A percentile compares a stretch with the other conserved stretches of the same genome.
phyloP scores from a whole-genome alignment of 495 filamentous ascomycete species.

The Hypoxylon fragiforme region DNA sequence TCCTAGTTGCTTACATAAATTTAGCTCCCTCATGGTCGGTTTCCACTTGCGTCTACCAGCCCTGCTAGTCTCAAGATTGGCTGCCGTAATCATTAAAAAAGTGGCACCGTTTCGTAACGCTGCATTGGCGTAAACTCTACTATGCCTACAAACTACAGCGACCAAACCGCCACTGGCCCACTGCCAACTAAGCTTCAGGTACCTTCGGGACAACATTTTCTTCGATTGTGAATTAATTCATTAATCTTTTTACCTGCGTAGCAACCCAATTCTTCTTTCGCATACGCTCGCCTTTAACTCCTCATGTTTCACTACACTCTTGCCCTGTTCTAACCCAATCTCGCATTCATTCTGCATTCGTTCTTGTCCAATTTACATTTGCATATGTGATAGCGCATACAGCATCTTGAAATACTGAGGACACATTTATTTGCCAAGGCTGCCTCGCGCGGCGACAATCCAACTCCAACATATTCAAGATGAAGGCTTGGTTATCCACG shows the following conservation, averaged over 20 bases:
- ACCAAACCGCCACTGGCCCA: slow-evolving; percentile 1
- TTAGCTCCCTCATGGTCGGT: too few species aligned
- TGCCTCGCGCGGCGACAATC: slow-evolving; percentile 34
- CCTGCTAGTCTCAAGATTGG: neutral
- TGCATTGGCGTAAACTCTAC: too few species aligned
- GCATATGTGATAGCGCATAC: slow-evolving; percentile 2
- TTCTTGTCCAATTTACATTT: neutral
- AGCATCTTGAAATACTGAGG: slow-evolving; percentile 13
- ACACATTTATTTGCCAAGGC: slow-evolving; percentile 32
- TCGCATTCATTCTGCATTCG: neutral
- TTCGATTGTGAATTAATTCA: too few species aligned
- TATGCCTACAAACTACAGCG: too few species aligned
- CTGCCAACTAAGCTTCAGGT: neutral
- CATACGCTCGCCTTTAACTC: neutral
- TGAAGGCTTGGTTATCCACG: slow-evolving; percentile 47
- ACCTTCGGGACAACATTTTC: neutral
- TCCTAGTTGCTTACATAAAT: too few species aligned
- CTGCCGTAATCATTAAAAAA: neutral
- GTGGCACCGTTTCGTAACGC: neutral
- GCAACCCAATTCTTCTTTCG: too few species aligned
- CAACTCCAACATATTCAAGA: slow-evolving; percentile 32
- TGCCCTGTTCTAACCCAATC: neutral
- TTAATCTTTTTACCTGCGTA: too few species aligned
- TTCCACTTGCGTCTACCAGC: neutral
- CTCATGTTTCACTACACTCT: slow-evolving; percentile 13